These are phyloP conservation scores for Mediolabrus comicus DNA, from an alignment of 108 stramenopile species.

Conservation along the genomic window DNA sequence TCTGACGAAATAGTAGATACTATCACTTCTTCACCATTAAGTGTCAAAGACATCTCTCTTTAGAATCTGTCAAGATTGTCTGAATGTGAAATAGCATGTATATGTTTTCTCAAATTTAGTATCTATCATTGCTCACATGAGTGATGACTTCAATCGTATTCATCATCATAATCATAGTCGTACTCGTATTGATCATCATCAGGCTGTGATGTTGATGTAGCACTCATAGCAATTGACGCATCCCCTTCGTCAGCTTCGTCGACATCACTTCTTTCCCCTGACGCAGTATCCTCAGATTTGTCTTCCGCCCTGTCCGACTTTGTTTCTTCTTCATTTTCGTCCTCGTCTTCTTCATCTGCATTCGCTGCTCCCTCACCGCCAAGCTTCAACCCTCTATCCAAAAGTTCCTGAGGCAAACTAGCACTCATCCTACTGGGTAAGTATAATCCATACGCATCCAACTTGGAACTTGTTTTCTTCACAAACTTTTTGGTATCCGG, in stretches of 20 bases:
- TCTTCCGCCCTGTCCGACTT: conserved; percentile 42
- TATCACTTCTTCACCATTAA: too few species aligned
- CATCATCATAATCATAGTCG: conserved; percentile 43
- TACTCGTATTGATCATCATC: conserved; percentile 25
- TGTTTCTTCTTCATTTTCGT: conserved; percentile 42
- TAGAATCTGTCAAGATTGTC: too few species aligned
- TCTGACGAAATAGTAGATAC: too few species aligned
- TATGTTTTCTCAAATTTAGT: background rate
- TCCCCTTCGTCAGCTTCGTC: conserved; percentile 16
- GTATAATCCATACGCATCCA: conserved; percentile 86
- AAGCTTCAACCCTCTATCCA: conserved; percentile 76
- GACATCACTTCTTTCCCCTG: background rate
- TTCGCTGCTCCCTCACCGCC: conserved; percentile 34
- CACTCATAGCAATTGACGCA: conserved; percentile 34
- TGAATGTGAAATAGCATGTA: background rate
- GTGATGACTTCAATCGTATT: conserved; percentile 25
- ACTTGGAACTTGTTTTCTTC: conserved; percentile 74
- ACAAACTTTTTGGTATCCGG: conserved; percentile 83
- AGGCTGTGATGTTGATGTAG: conserved; percentile 6
- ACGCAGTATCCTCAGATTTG: conserved; percentile 33
- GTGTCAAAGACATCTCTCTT: too few species aligned
- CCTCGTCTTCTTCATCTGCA: conserved; percentile 32
- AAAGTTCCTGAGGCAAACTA: conserved; percentile 63
- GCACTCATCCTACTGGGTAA: conserved; percentile 85
- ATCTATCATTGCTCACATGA: background rate